A percentile compares a stretch with the other conserved stretches of the same genome.
These are phyloP conservation scores for Elsinoe necatrix DNA, from an alignment of 2,329 filamentous ascomycete genomes.

Conservation along the genomic window DNA sequence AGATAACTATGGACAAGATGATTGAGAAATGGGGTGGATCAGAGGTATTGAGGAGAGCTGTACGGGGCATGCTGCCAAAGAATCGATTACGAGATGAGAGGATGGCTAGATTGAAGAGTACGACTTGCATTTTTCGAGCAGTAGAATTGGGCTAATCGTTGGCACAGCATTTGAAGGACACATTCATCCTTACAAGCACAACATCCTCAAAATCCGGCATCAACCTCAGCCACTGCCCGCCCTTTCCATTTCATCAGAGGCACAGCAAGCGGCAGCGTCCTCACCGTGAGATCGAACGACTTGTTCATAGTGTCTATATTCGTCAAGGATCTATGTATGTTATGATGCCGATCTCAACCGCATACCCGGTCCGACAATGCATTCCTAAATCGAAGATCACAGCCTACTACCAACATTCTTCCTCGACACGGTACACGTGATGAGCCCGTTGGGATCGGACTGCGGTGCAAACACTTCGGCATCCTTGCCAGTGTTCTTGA, in stretches of 20 bases:
- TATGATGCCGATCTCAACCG: not conserved
- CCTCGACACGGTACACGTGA: conserved; percentile 80
- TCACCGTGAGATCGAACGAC: not conserved
- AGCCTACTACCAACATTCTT: conserved; percentile 22
- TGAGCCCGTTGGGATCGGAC: conserved; percentile 85
- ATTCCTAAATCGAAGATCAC: not conserved
- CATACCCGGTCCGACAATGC: not conserved
- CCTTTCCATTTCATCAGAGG: not conserved
- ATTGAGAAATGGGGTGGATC: conserved; percentile 90
- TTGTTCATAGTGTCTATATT: conserved; percentile 4
- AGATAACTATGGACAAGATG: conserved; percentile 89
- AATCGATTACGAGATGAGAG: conserved; percentile 84
- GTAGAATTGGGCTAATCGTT: conserved; percentile 7
- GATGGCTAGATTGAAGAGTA: conserved; percentile 74
- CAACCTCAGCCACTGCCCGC: not conserved
- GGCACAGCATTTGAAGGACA: conserved; percentile 74
- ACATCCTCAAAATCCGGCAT: conserved; percentile 57
- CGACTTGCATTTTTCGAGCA: conserved; percentile 25
- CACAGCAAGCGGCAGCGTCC: conserved; percentile 9
- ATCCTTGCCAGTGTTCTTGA: conserved; percentile 91
- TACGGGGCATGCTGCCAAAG: conserved; percentile 96
- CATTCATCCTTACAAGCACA: conserved; percentile 83
- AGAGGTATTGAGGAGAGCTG: conserved; percentile 83
- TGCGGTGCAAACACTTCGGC: conserved; percentile 94
- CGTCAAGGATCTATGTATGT: conserved; percentile 4